Conservation (phyloP, 257 asterid genomes). For the Solanum etuberosum region DNA sequence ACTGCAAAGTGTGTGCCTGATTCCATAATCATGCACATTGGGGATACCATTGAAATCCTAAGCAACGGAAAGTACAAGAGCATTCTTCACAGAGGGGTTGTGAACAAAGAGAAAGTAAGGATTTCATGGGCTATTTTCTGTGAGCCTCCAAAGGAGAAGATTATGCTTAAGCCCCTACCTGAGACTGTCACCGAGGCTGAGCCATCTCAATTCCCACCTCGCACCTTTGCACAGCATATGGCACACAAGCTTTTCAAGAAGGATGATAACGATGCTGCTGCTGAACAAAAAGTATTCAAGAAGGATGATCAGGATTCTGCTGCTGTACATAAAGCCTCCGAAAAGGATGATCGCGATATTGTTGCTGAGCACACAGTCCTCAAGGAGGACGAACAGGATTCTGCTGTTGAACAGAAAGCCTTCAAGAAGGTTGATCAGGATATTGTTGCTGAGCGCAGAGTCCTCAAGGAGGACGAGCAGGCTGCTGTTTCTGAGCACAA, state of each 20-base stretch:
- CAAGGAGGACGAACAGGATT: slow-evolving; percentile 2
- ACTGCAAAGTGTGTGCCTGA: slow-evolving; percentile 84
- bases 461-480: not conserved
- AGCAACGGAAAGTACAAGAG: slow-evolving; percentile 86
- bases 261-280: slow-evolving; percentile 10
- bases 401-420: not conserved
- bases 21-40: slow-evolving; percentile 81
- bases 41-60: slow-evolving; percentile 75
- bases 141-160: slow-evolving; percentile 79
- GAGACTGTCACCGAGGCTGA: slow-evolving; percentile 51
- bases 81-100: slow-evolving; percentile 72
- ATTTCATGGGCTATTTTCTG: slow-evolving; percentile 88
- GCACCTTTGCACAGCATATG: slow-evolving; percentile 72
- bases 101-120: slow-evolving; percentile 70
- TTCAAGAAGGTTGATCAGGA: not conserved
- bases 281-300: slow-evolving; percentile 45
- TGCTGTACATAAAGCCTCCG: slow-evolving; percentile 42
- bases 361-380: slow-evolving; percentile 36
- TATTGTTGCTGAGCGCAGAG: not conserved
- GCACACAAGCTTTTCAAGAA: slow-evolving; percentile 58
- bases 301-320: slow-evolving; percentile 17
- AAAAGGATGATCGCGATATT: slow-evolving; percentile 23
- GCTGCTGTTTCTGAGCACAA: not conserved
- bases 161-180: slow-evolving; percentile 57
- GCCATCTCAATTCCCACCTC: slow-evolving; percentile 54